phyloP scores from a whole-genome alignment of 2,329 filamentous ascomycete species.

The Aureobasidium sp. region DNA sequence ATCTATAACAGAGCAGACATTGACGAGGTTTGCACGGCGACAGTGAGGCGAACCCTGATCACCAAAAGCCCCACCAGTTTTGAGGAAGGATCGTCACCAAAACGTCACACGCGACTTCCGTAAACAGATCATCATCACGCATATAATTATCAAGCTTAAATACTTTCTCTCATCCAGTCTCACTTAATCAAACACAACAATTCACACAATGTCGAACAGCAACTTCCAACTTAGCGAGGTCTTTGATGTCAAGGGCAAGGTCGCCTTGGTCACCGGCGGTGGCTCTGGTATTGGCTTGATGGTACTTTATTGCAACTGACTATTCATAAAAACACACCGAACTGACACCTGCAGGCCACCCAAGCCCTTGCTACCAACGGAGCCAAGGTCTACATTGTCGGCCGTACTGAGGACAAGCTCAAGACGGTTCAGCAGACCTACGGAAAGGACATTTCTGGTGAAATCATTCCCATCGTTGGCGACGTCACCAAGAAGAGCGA shows the following conservation, averaged over 20 bases:
- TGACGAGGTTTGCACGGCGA: no score
- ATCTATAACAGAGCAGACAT: background rate
- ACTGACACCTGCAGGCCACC: conserved; percentile 18
- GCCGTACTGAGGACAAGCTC: conserved; percentile 39
- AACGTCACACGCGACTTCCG: conserved; percentile 2
- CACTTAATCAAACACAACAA: background rate
- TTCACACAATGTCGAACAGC: conserved; percentile 16
- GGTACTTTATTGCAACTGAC: conserved; percentile 14
- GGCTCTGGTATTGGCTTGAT: conserved; percentile 40
- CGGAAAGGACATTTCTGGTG: conserved; percentile 34
- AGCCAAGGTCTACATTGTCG: conserved; percentile 40
- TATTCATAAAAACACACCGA: conserved; percentile 22
- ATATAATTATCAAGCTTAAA: background rate
- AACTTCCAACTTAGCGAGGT: conserved; percentile 20
- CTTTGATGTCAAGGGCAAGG: conserved; percentile 32
- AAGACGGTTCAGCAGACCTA: conserved; percentile 35
- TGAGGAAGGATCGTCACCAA: conserved; percentile 3
- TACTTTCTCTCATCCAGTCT: background rate
- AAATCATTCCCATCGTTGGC: conserved; percentile 37
- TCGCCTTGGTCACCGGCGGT: conserved; percentile 37
- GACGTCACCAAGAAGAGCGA: conserved; percentile 37
- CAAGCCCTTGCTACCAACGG: conserved; percentile 26
- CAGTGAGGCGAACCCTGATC: no score
- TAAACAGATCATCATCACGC: background rate
- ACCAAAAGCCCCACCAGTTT: background rate